Base-by-base conservation (phyloP, 768 basidiomycete genomes). In the Pleurotus sapidus region DNA sequence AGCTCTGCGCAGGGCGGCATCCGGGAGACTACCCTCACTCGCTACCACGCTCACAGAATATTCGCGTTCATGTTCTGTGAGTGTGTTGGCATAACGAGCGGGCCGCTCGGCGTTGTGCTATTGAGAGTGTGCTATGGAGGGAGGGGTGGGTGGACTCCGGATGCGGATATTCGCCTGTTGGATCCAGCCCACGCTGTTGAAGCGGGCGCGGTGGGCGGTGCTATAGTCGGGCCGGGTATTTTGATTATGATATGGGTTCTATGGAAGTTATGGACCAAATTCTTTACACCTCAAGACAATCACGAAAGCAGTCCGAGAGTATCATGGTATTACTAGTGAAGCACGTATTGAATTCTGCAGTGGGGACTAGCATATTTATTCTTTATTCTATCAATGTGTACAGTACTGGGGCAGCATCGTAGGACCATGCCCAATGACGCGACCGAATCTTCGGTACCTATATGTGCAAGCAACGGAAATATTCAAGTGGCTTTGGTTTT, bases 11-110 rank as follows among this genome's bases (percentile, higher is more conserved):
- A 24, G 39, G 51, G 51, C n/a, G 51, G 51, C 15, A 39, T 54
- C 4, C 51, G 39, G 20, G 51, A 54, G 20, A 54, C 51, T 8
- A 24, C 51, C 0, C 39, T 54, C 9, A 54, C 51, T 34, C 51
- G 51, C 18, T 54, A 40, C 24, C 51, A 54, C 1, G 17, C 38
- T 20, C 51, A 54, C 39, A 54, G 42, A 24, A 25, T 54, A 18
- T 54, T 54, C 51, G 51, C 20, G 0, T 15, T 54, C 18, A n/a
- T 54, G 39, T 54, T 54, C 51, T 54, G 51, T 42, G 51, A 54
- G 42, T 54, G 51, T 11, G 51, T 54, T 20, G 51, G 51, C 15
- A 24, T 54, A 9, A 15, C 51, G 20, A 20, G 38, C 42, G 51
- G 51, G 12, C 51, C 51, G 6, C 20, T 54, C 18, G 51, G 51